Evolutionary conservation across 139 green algal genomes (phyloP), one percentile per base, ranked within the genome.

Genomic region (Tetraselmis striata): DNA sequence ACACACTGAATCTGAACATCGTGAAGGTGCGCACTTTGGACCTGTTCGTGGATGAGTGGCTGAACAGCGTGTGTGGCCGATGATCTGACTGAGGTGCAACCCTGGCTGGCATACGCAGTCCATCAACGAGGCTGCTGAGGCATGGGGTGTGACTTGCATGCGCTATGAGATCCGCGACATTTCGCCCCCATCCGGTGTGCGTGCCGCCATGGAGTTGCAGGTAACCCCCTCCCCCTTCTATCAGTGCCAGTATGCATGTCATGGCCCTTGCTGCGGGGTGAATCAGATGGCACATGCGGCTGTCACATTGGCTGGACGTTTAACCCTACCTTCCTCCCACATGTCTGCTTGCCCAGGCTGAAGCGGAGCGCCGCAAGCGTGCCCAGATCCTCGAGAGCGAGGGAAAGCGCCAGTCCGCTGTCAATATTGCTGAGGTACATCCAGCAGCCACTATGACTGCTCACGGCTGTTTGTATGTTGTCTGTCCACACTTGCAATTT

Each of bases 151-250:
- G 59, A 84, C 97, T 87, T 98, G 93, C 90, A 89, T 98, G 86
- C 85, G 94, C 67, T 96, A 96, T 83, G 92, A 97, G 82, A 98
- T 98, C 84, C 88, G 93, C 29, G 96, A 99, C 90, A 99, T 99
- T 85, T 87, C 91, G 18, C 95, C 96, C 0, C 96, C 96, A 0
- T 80, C 87, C 1, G 86, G 89, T 5, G 95, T 98, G 58, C 87
- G 91, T 0, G 84, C 84, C 25, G 95, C 95, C 18, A 98, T 98
- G 95, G 95, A 98, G 87, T 88, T 98, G 59, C 95, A 98, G 87
- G 90, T 92, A 25, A 23, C n/a, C n/a, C n/a, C n/a, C n/a, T n/a
- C n/a, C n/a, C n/a, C n/a, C n/a, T n/a, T n/a, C n/a, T n/a, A n/a
- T n/a, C n/a, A n/a, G n/a, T n/a, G n/a, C n/a, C n/a, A n/a, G n/a